Percentiles rank a stretch among this genome's conserved stretches.
These are phyloP conservation scores for Kodamaea arcana DNA, from an alignment of 1,139 yeast species.

Conservation along the genomic window DNA sequence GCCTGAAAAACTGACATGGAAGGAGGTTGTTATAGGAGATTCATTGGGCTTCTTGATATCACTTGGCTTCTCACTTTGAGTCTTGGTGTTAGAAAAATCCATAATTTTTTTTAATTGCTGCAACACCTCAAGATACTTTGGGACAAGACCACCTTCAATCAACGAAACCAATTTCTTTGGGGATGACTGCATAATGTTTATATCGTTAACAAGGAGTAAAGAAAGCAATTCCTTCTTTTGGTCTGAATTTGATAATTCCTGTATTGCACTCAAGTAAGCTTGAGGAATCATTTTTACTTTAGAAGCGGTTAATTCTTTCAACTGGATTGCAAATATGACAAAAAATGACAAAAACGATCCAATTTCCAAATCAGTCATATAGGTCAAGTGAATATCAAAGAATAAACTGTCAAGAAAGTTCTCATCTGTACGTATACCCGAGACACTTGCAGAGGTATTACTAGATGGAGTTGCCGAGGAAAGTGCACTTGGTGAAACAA, in stretches of 20 bases:
- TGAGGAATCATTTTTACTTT: not conserved
- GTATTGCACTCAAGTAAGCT: not conserved
- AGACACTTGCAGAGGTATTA: too few relatives aligned
- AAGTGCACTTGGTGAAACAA: too few relatives aligned
- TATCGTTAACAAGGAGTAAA: slow-evolving; percentile 2
- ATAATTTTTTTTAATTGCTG: too few relatives aligned
- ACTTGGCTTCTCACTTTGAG: too few relatives aligned
- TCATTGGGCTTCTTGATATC: too few relatives aligned
- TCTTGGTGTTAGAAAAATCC: not conserved
- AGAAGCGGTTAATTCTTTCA: not conserved
- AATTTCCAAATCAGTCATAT: not conserved
- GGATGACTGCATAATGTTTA: not conserved
- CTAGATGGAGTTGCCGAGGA: too few relatives aligned
- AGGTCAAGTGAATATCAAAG: not conserved
- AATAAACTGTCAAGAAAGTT: not conserved
- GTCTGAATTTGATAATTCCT: not conserved
- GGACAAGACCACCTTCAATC: not conserved
- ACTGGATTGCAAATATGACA: not conserved
- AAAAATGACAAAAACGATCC: slow-evolving; percentile 1
- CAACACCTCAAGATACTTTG: not conserved
- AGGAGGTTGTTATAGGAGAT: too few relatives aligned
- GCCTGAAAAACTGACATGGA: too few relatives aligned
- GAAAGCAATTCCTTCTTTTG: slow-evolving; percentile 2
- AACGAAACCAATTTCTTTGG: not conserved
- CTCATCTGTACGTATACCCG: too few relatives aligned